These are phyloP conservation scores for Aspergillus kassunensis DNA, from an alignment of 495 filamentous ascomycete species.

Conservation along the genomic window DNA sequence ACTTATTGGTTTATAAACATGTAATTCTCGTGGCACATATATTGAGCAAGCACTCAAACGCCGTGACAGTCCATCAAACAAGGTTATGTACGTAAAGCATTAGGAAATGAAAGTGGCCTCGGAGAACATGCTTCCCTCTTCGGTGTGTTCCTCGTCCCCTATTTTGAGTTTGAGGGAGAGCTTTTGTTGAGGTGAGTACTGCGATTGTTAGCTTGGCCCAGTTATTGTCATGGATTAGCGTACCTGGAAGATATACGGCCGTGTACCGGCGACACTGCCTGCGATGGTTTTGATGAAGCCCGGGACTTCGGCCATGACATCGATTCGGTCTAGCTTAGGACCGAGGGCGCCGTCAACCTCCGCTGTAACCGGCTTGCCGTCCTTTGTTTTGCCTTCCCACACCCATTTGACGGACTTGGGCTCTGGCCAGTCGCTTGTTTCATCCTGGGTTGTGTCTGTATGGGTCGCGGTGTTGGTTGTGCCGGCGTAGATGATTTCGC, in stretches of 20 bases:
- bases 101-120: conserved; percentile 92
- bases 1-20: conserved; percentile 11
- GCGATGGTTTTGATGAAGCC: conserved; percentile 93
- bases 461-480: conserved; percentile 59
- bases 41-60: conserved; percentile 19
- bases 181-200: conserved; percentile 64
- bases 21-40: conserved; percentile 11
- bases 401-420: conserved; percentile 68
- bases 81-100: conserved; percentile 34
- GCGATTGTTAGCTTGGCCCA: conserved; percentile 9
- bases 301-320: conserved; percentile 95
- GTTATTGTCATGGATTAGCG: conserved; percentile 4
- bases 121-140: conserved; percentile 72
- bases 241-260: conserved; percentile 97
- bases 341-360: conserved; percentile 65
- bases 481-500: conserved; percentile 72
- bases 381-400: conserved; percentile 76
- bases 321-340: conserved; percentile 74
- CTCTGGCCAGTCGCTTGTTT: conserved; percentile 83
- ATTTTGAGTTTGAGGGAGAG: conserved; percentile 76
- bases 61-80: conserved; percentile 14
- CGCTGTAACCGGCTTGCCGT: conserved; percentile 67
- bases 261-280: conserved; percentile 78
- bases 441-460: conserved; percentile 61
- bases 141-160: conserved; percentile 68